Evolutionary conservation across 352 stramenopile species (phyloP).

Genomic region (Globisporangium mamillatum): DNA sequence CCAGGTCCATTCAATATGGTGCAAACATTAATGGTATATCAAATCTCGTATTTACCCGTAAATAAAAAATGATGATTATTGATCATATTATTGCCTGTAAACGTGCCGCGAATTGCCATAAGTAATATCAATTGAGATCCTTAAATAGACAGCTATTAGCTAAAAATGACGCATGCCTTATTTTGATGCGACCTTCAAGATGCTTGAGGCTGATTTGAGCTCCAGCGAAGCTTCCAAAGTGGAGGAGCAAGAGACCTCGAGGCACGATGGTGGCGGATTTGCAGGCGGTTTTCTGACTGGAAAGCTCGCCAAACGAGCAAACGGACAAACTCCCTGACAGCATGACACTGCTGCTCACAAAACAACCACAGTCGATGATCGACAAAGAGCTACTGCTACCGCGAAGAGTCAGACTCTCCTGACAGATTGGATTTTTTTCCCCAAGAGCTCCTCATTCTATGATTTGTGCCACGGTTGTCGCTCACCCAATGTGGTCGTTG

Average conservation of each 20-base stretch:
- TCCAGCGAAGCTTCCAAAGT: not conserved
- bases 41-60: not conserved
- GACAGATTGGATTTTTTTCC: no score
- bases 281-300: not conserved
- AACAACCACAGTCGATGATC: not conserved
- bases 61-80: not conserved
- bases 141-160: not conserved
- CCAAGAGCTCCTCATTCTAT: no score
- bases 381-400: not conserved
- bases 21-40: not conserved
- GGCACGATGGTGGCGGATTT: conserved; percentile 4
- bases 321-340: not conserved
- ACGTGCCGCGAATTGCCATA: not conserved
- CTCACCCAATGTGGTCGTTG: no score
- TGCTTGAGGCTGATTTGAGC: not conserved
- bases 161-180: no score
- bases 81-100: not conserved
- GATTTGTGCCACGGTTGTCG: not conserved
- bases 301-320: not conserved
- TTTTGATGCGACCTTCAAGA: not conserved
- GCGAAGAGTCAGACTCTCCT: not conserved
- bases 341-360: not conserved
- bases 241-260: not conserved
- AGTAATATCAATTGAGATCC: not conserved
- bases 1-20: not conserved